These are phyloP conservation scores for Discostella pseudostelligera DNA, from an alignment of 108 stramenopile species.

Conservation along the genomic window DNA sequence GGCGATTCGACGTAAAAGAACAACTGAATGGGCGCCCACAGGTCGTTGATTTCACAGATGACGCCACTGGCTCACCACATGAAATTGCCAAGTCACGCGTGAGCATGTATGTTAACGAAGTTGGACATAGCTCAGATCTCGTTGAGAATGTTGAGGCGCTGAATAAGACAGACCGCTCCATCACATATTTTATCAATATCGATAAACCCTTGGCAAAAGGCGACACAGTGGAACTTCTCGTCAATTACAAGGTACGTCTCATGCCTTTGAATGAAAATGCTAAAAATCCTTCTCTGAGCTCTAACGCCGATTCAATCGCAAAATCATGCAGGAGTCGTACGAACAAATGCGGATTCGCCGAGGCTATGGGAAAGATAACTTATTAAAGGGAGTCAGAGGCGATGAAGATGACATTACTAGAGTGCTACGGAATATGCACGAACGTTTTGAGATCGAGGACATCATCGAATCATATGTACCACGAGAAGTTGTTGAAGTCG, in stretches of 20 bases:
- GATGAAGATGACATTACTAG: conserved; percentile 22
- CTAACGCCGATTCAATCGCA: neutral
- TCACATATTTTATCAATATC: conserved; percentile 30
- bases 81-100: conserved; percentile 20
- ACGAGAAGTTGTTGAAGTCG: conserved; percentile 10
- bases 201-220: conserved; percentile 33
- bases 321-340: conserved; percentile 13
- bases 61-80: conserved; percentile 38
- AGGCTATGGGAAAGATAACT: conserved; percentile 39
- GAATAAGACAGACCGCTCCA: conserved; percentile 11
- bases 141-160: conserved; percentile 37
- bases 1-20: conserved; percentile 43
- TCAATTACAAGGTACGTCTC: conserved; percentile 22
- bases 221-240: conserved; percentile 37
- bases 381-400: conserved; percentile 12
- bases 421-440: conserved; percentile 24
- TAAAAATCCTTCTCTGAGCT: neutral
- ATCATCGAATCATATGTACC: conserved; percentile 24
- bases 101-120: conserved; percentile 47
- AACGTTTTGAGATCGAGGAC: conserved; percentile 27
- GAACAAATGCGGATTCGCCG: conserved; percentile 31
- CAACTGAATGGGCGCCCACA: conserved; percentile 26
- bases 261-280: neutral
- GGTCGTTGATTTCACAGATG: conserved; percentile 45
- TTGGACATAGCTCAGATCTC: conserved; percentile 25